These are phyloP conservation scores for Willaertia magna DNA, from an alignment of 208 protist genomes.

Conservation along the genomic window DNA sequence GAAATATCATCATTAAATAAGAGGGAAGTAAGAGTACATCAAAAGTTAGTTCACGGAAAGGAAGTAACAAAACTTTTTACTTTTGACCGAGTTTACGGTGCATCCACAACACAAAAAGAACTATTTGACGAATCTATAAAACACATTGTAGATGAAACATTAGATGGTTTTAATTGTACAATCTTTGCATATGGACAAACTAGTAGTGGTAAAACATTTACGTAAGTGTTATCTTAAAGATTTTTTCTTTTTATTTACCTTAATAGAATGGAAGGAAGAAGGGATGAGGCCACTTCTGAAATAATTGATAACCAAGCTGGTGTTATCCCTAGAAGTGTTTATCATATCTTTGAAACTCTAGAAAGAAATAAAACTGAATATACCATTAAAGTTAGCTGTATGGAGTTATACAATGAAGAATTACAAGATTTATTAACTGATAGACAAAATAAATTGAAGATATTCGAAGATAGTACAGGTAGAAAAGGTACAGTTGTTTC, in stretches of 20 bases:
- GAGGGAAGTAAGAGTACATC: neutral
- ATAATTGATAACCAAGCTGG: neutral
- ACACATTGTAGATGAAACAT: slow-evolving; percentile 29
- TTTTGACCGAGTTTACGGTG: slow-evolving; percentile 21
- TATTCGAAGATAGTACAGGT: slow-evolving; percentile 16
- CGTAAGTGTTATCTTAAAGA: slow-evolving; percentile 15
- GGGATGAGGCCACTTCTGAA: neutral
- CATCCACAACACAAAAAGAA: slow-evolving; percentile 23
- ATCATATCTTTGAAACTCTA: slow-evolving; percentile 46
- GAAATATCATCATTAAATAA: neutral
- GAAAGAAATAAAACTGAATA: slow-evolving; percentile 34
- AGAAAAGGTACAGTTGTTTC: slow-evolving; percentile 14
- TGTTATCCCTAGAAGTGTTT: slow-evolving; percentile 36
- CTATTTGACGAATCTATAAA: slow-evolving; percentile 27
- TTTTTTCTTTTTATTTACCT: too few species aligned
- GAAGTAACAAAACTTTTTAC: slow-evolving; percentile 16
- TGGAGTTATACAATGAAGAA: slow-evolving; percentile 51
- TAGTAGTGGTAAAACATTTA: slow-evolving; percentile 26
- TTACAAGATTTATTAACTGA: slow-evolving; percentile 35
- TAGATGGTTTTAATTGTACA: slow-evolving; percentile 38
- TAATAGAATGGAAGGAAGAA: neutral
- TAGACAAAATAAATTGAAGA: slow-evolving; percentile 16
- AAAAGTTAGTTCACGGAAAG: slow-evolving; percentile 4
- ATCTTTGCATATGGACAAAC: slow-evolving; percentile 42
- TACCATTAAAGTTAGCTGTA: slow-evolving; percentile 23